Percentiles rank a stretch among this genome's conserved stretches.
Conservation (phyloP, 352 stramenopile genomes). For the Pythium sukuiense region DNA sequence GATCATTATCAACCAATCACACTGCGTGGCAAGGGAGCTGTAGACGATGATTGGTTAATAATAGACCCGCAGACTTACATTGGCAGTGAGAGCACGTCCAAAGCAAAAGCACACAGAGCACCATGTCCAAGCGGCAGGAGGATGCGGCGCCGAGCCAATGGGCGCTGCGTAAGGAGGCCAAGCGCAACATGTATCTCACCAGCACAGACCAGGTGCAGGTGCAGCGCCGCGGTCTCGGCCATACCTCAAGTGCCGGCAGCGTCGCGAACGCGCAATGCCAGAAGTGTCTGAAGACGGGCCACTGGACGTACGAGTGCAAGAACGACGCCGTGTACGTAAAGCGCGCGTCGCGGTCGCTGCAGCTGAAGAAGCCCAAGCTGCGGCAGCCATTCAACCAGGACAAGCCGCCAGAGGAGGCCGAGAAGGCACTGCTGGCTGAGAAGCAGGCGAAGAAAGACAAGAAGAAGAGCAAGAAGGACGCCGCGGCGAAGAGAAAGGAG, state of each 20-base stretch:
- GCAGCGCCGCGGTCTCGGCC: slow-evolving; percentile 39
- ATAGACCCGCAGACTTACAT: background rate
- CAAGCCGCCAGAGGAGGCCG: slow-evolving; percentile 51
- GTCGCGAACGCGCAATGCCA: slow-evolving; percentile 63
- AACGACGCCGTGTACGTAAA: slow-evolving; percentile 81
- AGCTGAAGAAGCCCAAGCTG: slow-evolving; percentile 79
- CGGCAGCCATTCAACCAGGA: slow-evolving; percentile 83
- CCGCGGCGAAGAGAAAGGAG: slow-evolving; percentile 15
- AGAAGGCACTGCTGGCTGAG: slow-evolving; percentile 35
- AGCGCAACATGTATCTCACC: slow-evolving; percentile 83
- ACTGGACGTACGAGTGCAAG: slow-evolving; percentile 90
- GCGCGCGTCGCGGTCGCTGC: slow-evolving; percentile 71
- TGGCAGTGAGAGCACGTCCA: background rate
- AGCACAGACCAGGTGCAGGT: slow-evolving; percentile 74
- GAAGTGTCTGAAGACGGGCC: slow-evolving; percentile 75
- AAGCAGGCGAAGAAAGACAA: slow-evolving; percentile 25
- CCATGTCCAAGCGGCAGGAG: slow-evolving; percentile 17
- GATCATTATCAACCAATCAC: slow-evolving; percentile 25
- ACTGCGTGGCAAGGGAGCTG: slow-evolving; percentile 2
- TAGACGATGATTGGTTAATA: slow-evolving; percentile 17
- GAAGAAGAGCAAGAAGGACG: slow-evolving; percentile 10
- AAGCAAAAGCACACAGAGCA: background rate
- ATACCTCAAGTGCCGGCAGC: slow-evolving; percentile 12
- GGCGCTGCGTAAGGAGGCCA: slow-evolving; percentile 70
- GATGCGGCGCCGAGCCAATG: slow-evolving; percentile 60